Base-by-base conservation (phyloP, 2,329 filamentous ascomycete genomes). In the Fusarium sp. region DNA sequence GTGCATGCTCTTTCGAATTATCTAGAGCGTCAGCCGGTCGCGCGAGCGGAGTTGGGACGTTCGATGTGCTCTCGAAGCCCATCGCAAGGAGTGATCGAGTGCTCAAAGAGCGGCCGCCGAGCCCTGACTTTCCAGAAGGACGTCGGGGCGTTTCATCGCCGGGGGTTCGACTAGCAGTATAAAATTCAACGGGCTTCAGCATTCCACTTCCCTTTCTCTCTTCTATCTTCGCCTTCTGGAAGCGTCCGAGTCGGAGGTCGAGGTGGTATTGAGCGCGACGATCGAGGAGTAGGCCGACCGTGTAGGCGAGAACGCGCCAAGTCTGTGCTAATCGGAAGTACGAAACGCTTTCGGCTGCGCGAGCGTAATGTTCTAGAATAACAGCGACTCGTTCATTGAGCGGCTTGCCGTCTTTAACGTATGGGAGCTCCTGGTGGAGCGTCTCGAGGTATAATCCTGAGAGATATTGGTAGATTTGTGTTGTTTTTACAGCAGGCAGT, bases 291-390 rank as follows among this genome's bases (percentile, higher is more conserved):
- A 90, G 79, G 26, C 83, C 81, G 73, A 90, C 86, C 15, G 87
- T 87, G 75, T 88, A 91, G 1, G 87, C 86, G 26, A 92, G 77
- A 18, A 91, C 85, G 36, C 89, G 87, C 90, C 90, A 92, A 3
- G 89, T 90, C 77, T 92, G 90, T 10, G 90, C 89, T 1, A 92
- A 83, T 3, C 90, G 86, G 76, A 89, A 92, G 54, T 89, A 83
- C 38, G 85, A 86, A 26, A 87, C 86, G 7, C 81, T 82, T 72
- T 91, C 89, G 5, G 90, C 88, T n/a, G 88, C 86, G 30, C 81
- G 82, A 6, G 89, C 89, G 75, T 88, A 92, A 41, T 85, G 82
- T 69, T 90, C 87, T 68, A 91, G 82, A 14, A 90, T 89, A 5
- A 75, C 68, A 2, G 79, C 78, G 5, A 91, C 82, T n/a, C 89